Evolutionary conservation across 805 yeast genomes (phyloP), one percentile per base, ranked within the genome.

Genomic region (Candida parachauliodes): DNA sequence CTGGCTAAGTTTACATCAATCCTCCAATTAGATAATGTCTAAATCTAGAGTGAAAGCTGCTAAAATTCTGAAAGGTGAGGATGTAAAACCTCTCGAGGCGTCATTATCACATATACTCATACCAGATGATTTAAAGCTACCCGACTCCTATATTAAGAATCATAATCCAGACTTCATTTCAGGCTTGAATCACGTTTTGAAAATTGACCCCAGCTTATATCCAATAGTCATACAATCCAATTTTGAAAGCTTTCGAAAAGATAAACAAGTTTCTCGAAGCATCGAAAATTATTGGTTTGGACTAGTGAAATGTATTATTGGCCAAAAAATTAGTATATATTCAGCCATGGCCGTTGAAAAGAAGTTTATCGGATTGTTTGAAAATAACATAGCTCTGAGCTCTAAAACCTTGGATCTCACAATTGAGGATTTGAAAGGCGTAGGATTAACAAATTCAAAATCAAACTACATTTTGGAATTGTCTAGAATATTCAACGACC

Each of bases 251-350:
- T 65, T 36, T n/a, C 35, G 41, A 4, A 29, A 32, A 31, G 38
- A 28, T 22, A 31, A 36, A n/a, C 28, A 24, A 15, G 9, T 14
- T 7, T 21, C 12, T 2, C 61, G 52, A 3, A 33, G 48, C 15
- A 59, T 64, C 18, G 34, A 38, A 17, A 34, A 41, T 9, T 66
- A 68, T 43, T 68, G 72, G 72, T 50, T 57, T 38, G 45, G 61
- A 20, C 47, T 68, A 25, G 50, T 68, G 1, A 45, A 57, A 8
- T 59, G 66, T 27, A 74, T 84, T 3, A 73, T 83, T 3, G 72
- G 82, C 0, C 93, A 84, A 55, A 91, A 84, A 52, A 76, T 85
- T 10, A 79, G 86, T 46, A 95, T 95, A 1, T 72, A 76, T 1
- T 94, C 96, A 1, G 96, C 96, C 0, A 56, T 51, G 7, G 72